These are phyloP conservation scores for Agroathelia rolfsii DNA, from an alignment of 1,284 basidiomycete genomes.

Conservation along the genomic window DNA sequence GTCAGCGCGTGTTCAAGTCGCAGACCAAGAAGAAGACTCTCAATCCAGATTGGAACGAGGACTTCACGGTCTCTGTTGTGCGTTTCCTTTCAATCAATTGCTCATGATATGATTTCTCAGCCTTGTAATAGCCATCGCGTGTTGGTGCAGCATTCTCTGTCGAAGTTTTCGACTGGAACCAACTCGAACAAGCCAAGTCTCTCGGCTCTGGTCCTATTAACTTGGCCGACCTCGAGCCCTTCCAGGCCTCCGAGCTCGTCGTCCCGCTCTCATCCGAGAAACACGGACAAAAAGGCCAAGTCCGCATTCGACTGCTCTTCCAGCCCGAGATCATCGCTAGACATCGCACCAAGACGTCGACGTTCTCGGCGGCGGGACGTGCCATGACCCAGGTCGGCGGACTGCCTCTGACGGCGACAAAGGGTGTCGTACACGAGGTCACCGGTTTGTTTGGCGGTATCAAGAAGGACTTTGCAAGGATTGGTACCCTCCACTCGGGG, in stretches of 20 bases:
- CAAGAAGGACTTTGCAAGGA: conserved; percentile 23
- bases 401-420: conserved; percentile 71
- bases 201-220: conserved; percentile 71
- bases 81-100: conserved; percentile 18
- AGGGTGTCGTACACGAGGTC: conserved; percentile 79
- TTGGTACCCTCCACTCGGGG: conserved; percentile 26
- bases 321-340: conserved; percentile 79
- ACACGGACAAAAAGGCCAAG: conserved; percentile 67
- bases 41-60: conserved; percentile 78
- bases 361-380: conserved; percentile 75
- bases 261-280: conserved; percentile 54
- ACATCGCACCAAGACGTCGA: conserved; percentile 72
- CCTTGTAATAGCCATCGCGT: conserved; percentile 61
- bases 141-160: conserved; percentile 71
- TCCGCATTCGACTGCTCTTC: conserved; percentile 76
- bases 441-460: conserved; percentile 59
- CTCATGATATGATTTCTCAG: conserved; percentile 4
- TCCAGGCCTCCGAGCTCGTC: conserved; percentile 52
- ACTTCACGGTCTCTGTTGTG: conserved; percentile 66
- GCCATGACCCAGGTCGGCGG: conserved; percentile 77
- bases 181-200: conserved; percentile 74
- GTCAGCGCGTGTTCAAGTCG: conserved; percentile 77
- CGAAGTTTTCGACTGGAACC: conserved; percentile 96
- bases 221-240: conserved; percentile 75
- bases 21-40: conserved; percentile 88